These are phyloP conservation scores for Hypomyces perniciosus DNA, from an alignment of 2,329 filamentous ascomycete genomes.

Conservation along the genomic window DNA sequence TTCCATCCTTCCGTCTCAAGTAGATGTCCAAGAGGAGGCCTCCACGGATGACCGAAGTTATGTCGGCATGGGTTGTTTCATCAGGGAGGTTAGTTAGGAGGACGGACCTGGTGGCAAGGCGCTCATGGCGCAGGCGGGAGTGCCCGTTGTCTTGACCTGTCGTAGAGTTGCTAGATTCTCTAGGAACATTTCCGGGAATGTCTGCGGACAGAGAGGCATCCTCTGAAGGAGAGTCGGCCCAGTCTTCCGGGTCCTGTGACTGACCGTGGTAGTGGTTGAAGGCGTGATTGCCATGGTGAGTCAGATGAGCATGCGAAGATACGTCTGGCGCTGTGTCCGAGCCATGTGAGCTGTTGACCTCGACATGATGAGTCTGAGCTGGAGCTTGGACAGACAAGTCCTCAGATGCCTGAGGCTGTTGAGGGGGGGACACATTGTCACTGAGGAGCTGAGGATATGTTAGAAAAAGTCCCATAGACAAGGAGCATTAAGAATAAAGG, in stretches of 20 bases:
- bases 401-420: background rate
- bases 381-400: background rate
- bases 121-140: conserved; percentile 18
- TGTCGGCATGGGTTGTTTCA: conserved; percentile 57
- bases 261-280: background rate
- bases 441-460: background rate
- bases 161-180: background rate
- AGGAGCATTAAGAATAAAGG: background rate
- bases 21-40: conserved; percentile 66
- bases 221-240: background rate
- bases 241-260: background rate
- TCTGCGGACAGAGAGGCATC: background rate
- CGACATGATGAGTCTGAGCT: background rate
- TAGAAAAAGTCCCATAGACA: background rate
- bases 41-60: conserved; percentile 60
- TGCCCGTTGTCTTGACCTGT: background rate
- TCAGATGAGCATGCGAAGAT: background rate
- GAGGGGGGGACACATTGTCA: background rate
- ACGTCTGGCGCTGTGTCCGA: background rate
- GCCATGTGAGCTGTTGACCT: background rate
- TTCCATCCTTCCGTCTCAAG: conserved; percentile 51
- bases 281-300: background rate
- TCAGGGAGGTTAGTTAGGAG: conserved; percentile 57
- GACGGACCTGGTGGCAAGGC: conserved; percentile 49
- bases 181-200: background rate